These are phyloP conservation scores for Eutreptiella sp. DNA, from an alignment of 208 protist species.

Conservation along the genomic window DNA sequence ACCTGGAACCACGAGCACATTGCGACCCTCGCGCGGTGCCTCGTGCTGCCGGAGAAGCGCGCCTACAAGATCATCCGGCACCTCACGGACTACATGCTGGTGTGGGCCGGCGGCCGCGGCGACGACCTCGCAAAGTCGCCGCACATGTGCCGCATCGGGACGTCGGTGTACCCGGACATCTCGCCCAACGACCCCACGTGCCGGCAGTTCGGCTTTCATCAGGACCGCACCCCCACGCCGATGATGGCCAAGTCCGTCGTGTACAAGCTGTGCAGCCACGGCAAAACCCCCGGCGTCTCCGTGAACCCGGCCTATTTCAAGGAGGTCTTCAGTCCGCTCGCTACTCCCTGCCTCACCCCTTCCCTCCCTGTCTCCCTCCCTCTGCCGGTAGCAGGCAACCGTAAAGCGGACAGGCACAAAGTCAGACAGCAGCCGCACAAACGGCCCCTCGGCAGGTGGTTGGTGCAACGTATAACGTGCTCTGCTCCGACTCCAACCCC, in stretches of 20 bases:
- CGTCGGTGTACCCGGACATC: constrained; percentile 41
- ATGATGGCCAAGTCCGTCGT: constrained; percentile 75
- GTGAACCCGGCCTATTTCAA: constrained; percentile 63
- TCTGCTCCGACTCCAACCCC: too few species aligned
- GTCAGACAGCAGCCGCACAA: too few species aligned
- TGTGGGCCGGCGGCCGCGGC: constrained; percentile 83
- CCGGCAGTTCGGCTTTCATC: not conserved
- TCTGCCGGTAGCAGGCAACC: too few species aligned
- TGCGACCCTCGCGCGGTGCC: constrained; percentile 84
- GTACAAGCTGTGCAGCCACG: constrained; percentile 85
- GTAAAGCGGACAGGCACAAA: too few species aligned
- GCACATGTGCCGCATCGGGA: constrained; percentile 82
- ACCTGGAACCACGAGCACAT: constrained; percentile 99
- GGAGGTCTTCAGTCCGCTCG: constrained; percentile 50
- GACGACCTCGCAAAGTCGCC: constrained; percentile 94
- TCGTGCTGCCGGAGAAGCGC: constrained; percentile 65
- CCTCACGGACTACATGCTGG: constrained; percentile 94
- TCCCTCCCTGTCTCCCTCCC: too few species aligned
- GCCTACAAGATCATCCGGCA: constrained; percentile 79
- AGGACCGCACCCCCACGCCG: constrained; percentile 39
- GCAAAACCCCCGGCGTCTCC: constrained; percentile 40
- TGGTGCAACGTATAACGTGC: too few species aligned
- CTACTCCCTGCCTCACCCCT: too few species aligned
- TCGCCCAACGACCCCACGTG: constrained; percentile 54
- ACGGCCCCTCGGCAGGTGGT: too few species aligned